A percentile compares a stretch with the other conserved stretches of the same genome.
Evolutionary conservation across 306 rosid genomes (phyloP).

Genomic region (Neltuma alba): DNA sequence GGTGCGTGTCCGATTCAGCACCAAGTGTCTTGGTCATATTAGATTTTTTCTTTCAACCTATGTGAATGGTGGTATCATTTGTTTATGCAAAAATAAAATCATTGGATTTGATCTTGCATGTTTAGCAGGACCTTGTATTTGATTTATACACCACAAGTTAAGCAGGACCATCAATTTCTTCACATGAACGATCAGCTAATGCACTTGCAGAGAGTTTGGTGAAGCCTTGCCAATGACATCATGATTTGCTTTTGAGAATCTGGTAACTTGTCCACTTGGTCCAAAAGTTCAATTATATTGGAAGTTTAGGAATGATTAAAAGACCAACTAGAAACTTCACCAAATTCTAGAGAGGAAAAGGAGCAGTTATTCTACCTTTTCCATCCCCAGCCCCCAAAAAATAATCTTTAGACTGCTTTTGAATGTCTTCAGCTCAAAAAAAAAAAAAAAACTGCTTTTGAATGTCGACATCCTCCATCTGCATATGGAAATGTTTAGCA

Average conservation of each 20-base stretch:
- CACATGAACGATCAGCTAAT: background rate
- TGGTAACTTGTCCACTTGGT: too few relatives aligned
- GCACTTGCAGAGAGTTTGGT: background rate
- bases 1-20: background rate
- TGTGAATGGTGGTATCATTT: background rate
- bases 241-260: too few relatives aligned
- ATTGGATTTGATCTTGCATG: background rate
- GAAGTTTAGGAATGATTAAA: too few relatives aligned
- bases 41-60: background rate
- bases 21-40: background rate
- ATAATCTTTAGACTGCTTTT: too few relatives aligned
- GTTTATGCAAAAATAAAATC: background rate
- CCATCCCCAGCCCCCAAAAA: too few relatives aligned
- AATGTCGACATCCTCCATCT: background rate
- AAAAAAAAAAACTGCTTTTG: too few relatives aligned
- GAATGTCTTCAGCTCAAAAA: too few relatives aligned
- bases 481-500: background rate
- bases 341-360: too few relatives aligned
- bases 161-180: too few relatives aligned
- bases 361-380: too few relatives aligned
- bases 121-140: background rate
- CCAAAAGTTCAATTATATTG: too few relatives aligned
- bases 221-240: background rate
- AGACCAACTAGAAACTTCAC: too few relatives aligned
- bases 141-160: background rate